A percentile compares a stretch with the other conserved stretches of the same genome.
phyloP scores from a whole-genome alignment of 2,329 filamentous ascomycete genomes.

The Venturia nashicola region DNA sequence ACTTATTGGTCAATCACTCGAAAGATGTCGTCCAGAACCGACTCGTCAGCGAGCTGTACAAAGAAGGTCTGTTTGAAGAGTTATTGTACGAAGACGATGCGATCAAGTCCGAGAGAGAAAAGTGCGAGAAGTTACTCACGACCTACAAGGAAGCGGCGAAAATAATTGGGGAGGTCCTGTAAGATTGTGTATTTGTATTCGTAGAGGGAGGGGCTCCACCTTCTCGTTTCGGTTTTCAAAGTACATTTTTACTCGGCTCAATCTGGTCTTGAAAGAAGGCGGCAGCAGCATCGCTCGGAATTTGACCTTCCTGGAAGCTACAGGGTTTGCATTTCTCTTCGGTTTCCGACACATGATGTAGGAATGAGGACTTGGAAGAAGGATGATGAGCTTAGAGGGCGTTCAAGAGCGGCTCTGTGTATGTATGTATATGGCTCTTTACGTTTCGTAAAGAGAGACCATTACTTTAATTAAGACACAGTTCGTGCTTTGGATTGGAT shows the following conservation, averaged over 20 bases:
- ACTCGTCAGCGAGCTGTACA: conserved; percentile 90
- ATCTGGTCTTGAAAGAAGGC: neutral
- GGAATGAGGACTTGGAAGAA: neutral
- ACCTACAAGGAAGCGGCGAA: conserved; percentile 97
- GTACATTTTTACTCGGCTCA: conserved; percentile 1
- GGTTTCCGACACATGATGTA: neutral
- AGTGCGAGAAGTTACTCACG: conserved; percentile 89
- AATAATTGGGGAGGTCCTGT: conserved; percentile 94
- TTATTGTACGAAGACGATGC: conserved; percentile 94
- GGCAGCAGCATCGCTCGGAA: neutral
- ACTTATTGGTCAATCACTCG: conserved; percentile 93
- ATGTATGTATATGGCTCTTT: neutral
- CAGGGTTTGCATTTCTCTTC: neutral
- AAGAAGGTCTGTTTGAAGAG: conserved; percentile 80
- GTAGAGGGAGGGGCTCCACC: neutral
- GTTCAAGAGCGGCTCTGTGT: neutral
- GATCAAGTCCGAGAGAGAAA: conserved; percentile 94
- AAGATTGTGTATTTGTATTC: conserved; percentile 18
- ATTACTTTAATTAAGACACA: neutral
- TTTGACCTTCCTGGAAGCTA: neutral
- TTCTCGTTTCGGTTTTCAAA: neutral
- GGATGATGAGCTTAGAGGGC: neutral
- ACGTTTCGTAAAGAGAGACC: neutral
- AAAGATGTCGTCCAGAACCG: conserved; percentile 97
- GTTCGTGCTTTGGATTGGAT: neutral